Conservation (phyloP, 176 grass and related monocot genomes). For the Juncus inflexus region DNA sequence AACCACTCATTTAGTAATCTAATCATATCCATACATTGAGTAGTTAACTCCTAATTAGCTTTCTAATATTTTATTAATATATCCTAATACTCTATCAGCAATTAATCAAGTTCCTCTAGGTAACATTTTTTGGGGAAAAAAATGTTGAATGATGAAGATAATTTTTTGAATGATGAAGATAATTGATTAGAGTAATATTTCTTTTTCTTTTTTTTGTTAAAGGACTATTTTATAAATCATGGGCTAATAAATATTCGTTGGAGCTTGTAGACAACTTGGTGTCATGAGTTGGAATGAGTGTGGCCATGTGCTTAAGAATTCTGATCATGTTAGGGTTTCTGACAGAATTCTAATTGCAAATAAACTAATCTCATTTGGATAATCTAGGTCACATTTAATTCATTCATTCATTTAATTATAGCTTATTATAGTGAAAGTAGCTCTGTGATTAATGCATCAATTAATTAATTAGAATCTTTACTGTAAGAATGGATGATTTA, state of each 20-base stretch:
- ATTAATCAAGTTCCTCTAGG: neutral
- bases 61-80: too few relatives aligned
- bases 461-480: too few relatives aligned
- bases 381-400: neutral
- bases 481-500: too few relatives aligned
- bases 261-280: neutral
- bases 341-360: conserved; percentile 27
- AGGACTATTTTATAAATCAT: neutral
- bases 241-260: neutral
- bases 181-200: neutral
- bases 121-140: conserved; percentile 1
- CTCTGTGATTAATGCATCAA: too few relatives aligned
- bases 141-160: neutral
- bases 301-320: neutral
- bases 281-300: conserved; percentile 14
- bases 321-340: conserved; percentile 7
- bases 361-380: conserved; percentile 16
- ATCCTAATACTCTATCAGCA: too few relatives aligned
- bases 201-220: neutral
- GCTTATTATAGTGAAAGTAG: too few relatives aligned
- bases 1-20: too few relatives aligned
- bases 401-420: too few relatives aligned
- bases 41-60: too few relatives aligned
- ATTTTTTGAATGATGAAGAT: neutral
- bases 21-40: too few relatives aligned